Conservation (phyloP, 23 red algal genomes). For the Agarophyton chilense region DNA sequence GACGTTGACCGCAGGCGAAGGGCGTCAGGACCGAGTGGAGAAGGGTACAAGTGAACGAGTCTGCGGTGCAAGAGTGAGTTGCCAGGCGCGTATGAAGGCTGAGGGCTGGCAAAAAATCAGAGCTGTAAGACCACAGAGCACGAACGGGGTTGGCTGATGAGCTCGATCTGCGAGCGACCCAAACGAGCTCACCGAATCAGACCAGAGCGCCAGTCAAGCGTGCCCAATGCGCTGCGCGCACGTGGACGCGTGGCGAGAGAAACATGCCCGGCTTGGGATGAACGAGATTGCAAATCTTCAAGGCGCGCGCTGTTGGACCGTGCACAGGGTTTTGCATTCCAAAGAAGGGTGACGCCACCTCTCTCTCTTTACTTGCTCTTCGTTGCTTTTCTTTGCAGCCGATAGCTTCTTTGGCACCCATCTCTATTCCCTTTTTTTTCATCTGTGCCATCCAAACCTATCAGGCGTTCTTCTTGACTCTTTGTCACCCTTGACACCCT, state of each 20-base stretch:
- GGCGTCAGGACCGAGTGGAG: background rate
- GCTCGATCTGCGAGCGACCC: conserved; percentile 36
- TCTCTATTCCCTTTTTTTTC: background rate
- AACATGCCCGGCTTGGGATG: background rate
- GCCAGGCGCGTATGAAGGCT: too few species aligned
- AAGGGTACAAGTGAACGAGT: background rate
- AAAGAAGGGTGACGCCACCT: too few species aligned
- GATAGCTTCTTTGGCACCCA: background rate
- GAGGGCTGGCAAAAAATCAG: conserved; percentile 19
- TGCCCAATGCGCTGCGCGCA: background rate
- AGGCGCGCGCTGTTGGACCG: background rate
- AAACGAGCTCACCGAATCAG: conserved; percentile 23
- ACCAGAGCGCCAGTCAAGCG: background rate
- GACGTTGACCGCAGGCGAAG: background rate
- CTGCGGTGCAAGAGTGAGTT: background rate
- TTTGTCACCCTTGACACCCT: background rate
- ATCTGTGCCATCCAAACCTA: too few species aligned
- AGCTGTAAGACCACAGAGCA: background rate
- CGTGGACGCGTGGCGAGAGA: background rate
- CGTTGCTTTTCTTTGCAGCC: too few species aligned
- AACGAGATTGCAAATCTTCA: conserved; percentile 21
- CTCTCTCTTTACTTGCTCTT: too few species aligned
- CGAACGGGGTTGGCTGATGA: conserved; percentile 24
- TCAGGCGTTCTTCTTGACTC: too few species aligned
- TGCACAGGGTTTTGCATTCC: background rate